Conservation (phyloP, 306 rosid genomes). For the Pterocarpus santalinus region DNA sequence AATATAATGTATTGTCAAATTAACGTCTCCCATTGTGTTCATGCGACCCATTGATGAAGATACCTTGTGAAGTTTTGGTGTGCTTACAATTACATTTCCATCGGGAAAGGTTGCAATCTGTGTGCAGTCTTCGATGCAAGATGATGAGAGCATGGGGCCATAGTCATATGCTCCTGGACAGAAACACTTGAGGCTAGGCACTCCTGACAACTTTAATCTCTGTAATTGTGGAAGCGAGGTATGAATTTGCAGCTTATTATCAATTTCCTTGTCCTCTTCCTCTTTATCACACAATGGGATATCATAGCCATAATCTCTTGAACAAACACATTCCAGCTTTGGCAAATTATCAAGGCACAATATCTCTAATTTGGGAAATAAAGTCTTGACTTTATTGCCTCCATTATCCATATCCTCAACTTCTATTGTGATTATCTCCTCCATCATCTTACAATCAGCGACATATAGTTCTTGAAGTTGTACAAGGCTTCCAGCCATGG, state of each 20-base stretch:
- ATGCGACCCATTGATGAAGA: accelerated
- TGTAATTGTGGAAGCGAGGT: slow-evolving; percentile 19
- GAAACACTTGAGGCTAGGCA: slow-evolving; percentile 25
- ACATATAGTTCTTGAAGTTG: neutral
- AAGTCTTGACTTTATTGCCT: slow-evolving; percentile 7
- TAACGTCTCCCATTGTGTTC: neutral
- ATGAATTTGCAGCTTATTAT: neutral
- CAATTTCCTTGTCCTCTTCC: neutral
- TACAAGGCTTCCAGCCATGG: slow-evolving; percentile 31
- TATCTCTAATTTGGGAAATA: neutral
- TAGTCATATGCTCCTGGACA: slow-evolving; percentile 12
- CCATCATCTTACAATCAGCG: accelerated
- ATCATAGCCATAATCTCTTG: slow-evolving; percentile 16
- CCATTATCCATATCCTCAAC: neutral
- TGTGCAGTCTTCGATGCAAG: neutral
- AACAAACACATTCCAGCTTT: neutral
- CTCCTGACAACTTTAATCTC: accelerated
- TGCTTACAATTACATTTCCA: neutral
- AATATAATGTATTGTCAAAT: slow-evolving; percentile 13
- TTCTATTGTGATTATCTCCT: slow-evolving; percentile 35
- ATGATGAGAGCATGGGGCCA: neutral
- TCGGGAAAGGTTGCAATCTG: neutral
- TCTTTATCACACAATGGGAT: neutral
- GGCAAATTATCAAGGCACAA: accelerated
- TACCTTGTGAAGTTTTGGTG: neutral